Base-by-base conservation (phyloP, 2,329 filamentous ascomycete genomes). In the Grosmannia serpens region DNA sequence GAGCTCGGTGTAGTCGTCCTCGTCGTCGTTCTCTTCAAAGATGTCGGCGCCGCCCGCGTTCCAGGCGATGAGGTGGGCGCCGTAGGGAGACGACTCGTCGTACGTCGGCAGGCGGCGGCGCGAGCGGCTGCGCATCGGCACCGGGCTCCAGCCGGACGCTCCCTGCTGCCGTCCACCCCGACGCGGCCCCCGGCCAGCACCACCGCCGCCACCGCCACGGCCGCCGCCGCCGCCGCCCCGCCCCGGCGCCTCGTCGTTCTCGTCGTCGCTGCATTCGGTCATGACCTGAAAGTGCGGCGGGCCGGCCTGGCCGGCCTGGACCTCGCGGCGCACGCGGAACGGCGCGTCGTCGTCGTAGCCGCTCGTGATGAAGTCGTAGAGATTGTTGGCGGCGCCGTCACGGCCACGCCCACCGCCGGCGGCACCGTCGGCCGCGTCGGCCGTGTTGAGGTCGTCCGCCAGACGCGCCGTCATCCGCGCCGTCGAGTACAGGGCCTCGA, bases 261-360 rank as follows among this genome's bases (percentile, higher is more conserved):
- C 81, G 8, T 82, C 80, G 52, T 84, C 82, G 67, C 78, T 83
- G 64, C 78, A 84, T 63, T 84, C 81, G 8, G 77, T 83, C 15
- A 77, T 82, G 44, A 84, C 75, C 57, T 73, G 74, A 62, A 83
- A 82, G 44, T 52, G 57, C 44, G 74, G 69, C 27, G 69, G 66
- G 15, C 72, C 73, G 61, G 85, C 84, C 60, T 84, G 81, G 1
- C 71, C 69, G 1, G 82, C 82, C 63, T 84, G 27, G 13, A 17
- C 13, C 7, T 38, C 35, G 13, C 35, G 35, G 29, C 29, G 50
- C 13, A 24, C 80, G 64, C 82, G 79, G 2, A 80, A 80, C 31
- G 75, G 73, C 24, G 75, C 73, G 53, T 72, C 69, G 55, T 79
- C 72, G 49, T 72, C 72, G 22, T 74, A 70, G 22, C 77, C 75